Conservation (phyloP, 257 asterid species). For the Plantago major region DNA sequence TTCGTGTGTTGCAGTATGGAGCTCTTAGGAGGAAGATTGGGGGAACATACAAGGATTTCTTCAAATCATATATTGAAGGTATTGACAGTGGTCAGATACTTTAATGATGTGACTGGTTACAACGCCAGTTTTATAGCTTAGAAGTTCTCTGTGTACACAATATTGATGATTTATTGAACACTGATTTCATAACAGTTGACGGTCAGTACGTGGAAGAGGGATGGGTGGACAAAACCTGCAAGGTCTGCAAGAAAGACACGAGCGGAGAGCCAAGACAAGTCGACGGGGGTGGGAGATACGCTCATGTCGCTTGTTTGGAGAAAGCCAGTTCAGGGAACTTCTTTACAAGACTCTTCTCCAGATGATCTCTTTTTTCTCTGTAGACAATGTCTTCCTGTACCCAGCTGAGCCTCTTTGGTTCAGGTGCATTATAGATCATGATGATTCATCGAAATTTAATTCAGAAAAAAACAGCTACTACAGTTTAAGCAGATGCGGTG, state of each 20-base stretch:
- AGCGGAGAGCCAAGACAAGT: slow-evolving; percentile 77
- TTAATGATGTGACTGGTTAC: neutral
- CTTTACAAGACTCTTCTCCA: slow-evolving; percentile 68
- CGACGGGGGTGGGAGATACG: slow-evolving; percentile 82
- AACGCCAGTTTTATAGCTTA: neutral
- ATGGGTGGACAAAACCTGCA: slow-evolving; percentile 98
- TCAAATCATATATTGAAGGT: slow-evolving; percentile 96
- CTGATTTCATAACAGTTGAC: slow-evolving; percentile 43
- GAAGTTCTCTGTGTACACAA: neutral
- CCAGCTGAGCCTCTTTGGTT: neutral
- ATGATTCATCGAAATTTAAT: neutral
- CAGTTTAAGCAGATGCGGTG: neutral
- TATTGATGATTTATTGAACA: neutral
- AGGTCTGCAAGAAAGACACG: slow-evolving; percentile 90
- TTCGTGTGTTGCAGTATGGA: slow-evolving; percentile 52
- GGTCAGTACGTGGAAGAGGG: slow-evolving; percentile 94
- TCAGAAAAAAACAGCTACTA: neutral
- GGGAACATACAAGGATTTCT: slow-evolving; percentile 96
- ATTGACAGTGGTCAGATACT: neutral
- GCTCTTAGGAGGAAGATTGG: slow-evolving; percentile 98
- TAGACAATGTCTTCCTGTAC: neutral
- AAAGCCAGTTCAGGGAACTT: slow-evolving; percentile 60
- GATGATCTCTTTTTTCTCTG: slow-evolving; percentile 24
- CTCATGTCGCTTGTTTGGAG: slow-evolving; percentile 68
- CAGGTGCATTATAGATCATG: neutral